Conservation (phyloP, 2,329 filamentous ascomycete species). For the Talaromyces rugulosus region DNA sequence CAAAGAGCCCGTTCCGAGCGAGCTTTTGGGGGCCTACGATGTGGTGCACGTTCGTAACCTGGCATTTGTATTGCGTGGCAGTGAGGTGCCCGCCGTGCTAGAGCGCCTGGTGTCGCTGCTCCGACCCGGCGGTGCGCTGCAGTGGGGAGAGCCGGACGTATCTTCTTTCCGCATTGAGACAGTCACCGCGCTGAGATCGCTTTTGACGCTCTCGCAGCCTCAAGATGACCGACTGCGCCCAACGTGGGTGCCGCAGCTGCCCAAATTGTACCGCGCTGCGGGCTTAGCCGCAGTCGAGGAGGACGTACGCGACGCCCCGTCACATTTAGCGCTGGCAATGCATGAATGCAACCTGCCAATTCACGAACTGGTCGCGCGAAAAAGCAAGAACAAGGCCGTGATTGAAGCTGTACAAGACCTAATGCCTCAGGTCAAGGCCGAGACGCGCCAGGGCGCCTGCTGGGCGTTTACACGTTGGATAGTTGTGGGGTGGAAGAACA, state of each 20-base stretch:
- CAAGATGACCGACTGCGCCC: not conserved
- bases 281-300: not conserved
- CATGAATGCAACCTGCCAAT: not conserved
- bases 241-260: not conserved
- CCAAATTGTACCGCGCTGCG: not conserved
- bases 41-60: conserved; percentile 18
- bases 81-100: not conserved
- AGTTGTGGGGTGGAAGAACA: not conserved
- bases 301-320: not conserved
- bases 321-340: not conserved
- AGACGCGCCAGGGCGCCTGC: not conserved
- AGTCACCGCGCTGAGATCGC: not conserved
- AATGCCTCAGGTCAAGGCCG: not conserved
- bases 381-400: not conserved
- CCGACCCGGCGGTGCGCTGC: not conserved
- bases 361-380: not conserved
- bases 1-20: conserved; percentile 11
- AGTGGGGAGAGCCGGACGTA: not conserved
- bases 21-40: conserved; percentile 20
- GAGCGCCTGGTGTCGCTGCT: conserved; percentile 2
- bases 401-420: not conserved
- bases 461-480: conserved; percentile 5
- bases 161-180: not conserved
- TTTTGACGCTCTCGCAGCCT: not conserved
- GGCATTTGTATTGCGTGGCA: not conserved